Evolutionary conservation across 225 moss, liverwort and hornwort species (phyloP), one percentile per base, ranked within the genome.

Genomic region (Physcomitrellopsis africana): DNA sequence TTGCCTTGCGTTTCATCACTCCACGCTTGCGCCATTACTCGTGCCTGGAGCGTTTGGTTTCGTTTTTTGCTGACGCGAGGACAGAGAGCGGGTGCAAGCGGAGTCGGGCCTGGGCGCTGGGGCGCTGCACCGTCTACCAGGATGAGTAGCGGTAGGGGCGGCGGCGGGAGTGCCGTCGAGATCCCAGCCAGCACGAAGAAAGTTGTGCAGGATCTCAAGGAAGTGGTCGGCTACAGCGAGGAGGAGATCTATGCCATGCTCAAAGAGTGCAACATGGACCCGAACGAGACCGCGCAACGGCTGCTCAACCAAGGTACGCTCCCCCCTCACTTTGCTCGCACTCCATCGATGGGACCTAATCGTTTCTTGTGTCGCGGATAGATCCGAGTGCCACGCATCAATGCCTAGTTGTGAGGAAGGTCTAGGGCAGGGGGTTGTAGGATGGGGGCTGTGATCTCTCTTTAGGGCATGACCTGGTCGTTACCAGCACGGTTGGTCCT

Each of bases 191-290:
- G 88, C 79, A 93, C 93, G 72, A 91, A 93, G 84, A 93, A 95
- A 80, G 85, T 84, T 78, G 90, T 95, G 77, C 95, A 93, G 75
- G 85, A 81, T 81, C 80, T 95, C 7, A 88, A 86, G 81, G 95
- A 89, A 67, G 78, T 93, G 13, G 91, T 90, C 2, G 74, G 81
- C 15, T 85, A 88, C 41, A 90, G 91, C 78, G 92, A 95, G 65
- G 95, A 95, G 78, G 95, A 95, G 88, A 95, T 95, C 82, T 95
- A 93, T 63, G 86, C 91, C 17, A 93, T 90, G 85, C 91, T 95
- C 23, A 91, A 90, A 79, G 95, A 95, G 81, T 95, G 95, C 72
- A 95, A 90, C 82, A 93, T 93, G 93, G 93, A 95, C 84, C 83
- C 76, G 0, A 85, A 95, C 60, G 93, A 95, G 79, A 91, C 95